Evolutionary conservation across 257 asterid species (phyloP).

Genomic region (Primulina eburnea): DNA sequence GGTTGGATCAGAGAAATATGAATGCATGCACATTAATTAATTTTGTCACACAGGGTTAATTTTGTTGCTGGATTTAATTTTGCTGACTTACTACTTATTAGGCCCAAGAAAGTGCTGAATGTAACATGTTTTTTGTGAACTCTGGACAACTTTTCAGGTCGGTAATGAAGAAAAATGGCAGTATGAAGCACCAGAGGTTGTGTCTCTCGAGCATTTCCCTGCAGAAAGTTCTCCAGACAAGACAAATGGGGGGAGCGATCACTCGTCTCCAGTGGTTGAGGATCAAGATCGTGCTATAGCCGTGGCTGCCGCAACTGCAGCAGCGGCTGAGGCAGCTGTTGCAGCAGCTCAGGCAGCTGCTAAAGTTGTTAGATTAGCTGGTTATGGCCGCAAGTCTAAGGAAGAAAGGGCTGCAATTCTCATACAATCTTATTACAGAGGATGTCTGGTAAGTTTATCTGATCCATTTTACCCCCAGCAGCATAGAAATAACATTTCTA

Average conservation of each 20-base stretch:
- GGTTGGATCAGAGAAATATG: background rate
- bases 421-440: conserved; percentile 46
- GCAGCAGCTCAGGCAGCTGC: conserved; percentile 34
- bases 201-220: conserved; percentile 79
- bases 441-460: conserved; percentile 35
- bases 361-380: conserved; percentile 31
- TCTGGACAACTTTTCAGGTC: conserved; percentile 38
- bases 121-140: background rate
- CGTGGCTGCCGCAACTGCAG: conserved; percentile 36
- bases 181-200: conserved; percentile 73
- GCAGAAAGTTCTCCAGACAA: conserved; percentile 75
- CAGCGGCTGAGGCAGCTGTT: conserved; percentile 41
- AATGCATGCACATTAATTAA: background rate
- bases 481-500: no score
- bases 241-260: conserved; percentile 47
- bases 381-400: conserved; percentile 14
- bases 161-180: conserved; percentile 69
- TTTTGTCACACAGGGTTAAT: background rate
- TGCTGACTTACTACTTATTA: background rate
- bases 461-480: background rate
- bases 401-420: conserved; percentile 31
- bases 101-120: background rate
- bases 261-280: conserved; percentile 29
- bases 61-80: background rate
- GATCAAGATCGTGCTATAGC: conserved; percentile 34